Percentiles rank a stretch among this genome's conserved stretches.
phyloP scores from a whole-genome alignment of 1,284 basidiomycete genomes.

The Heterobasidion irregulare region DNA sequence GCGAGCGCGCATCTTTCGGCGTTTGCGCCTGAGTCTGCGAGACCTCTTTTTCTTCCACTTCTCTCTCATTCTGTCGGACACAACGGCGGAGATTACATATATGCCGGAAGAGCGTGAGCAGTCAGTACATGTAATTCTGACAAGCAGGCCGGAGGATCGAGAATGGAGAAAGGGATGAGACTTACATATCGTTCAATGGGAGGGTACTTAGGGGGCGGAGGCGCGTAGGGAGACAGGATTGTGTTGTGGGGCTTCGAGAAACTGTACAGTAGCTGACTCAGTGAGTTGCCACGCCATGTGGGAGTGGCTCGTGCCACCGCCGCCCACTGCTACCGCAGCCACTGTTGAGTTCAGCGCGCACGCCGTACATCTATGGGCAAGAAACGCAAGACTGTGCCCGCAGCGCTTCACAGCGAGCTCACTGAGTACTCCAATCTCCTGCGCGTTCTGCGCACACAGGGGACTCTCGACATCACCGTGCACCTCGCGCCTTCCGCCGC shows the following conservation, averaged over 20 bases:
- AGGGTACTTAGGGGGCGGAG: constrained; percentile 16
- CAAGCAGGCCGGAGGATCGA: too few species aligned
- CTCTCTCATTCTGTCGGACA: constrained; percentile 61
- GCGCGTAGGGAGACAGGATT: background rate
- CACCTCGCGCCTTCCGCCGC: constrained; percentile 27
- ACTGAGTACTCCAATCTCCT: constrained; percentile 56
- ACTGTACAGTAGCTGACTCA: constrained; percentile 28
- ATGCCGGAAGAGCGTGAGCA: too few species aligned
- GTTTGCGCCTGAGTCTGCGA: constrained; percentile 80
- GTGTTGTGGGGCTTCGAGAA: constrained; percentile 18
- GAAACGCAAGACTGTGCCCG: constrained; percentile 36
- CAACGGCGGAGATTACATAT: background rate
- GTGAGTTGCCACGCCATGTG: background rate
- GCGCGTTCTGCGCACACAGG: constrained; percentile 44
- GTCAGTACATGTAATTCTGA: too few species aligned
- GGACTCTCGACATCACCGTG: constrained; percentile 43
- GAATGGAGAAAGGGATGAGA: background rate
- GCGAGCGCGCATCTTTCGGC: constrained; percentile 87
- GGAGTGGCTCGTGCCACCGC: too few species aligned
- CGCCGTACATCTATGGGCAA: constrained; percentile 1
- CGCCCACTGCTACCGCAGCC: too few species aligned
- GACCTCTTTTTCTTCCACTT: constrained; percentile 91
- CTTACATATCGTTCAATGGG: constrained; percentile 23
- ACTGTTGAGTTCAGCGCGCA: background rate
- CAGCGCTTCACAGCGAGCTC: constrained; percentile 46